Conservation (phyloP, 2,329 filamentous ascomycete species). For the Neurospora crassa region DNA sequence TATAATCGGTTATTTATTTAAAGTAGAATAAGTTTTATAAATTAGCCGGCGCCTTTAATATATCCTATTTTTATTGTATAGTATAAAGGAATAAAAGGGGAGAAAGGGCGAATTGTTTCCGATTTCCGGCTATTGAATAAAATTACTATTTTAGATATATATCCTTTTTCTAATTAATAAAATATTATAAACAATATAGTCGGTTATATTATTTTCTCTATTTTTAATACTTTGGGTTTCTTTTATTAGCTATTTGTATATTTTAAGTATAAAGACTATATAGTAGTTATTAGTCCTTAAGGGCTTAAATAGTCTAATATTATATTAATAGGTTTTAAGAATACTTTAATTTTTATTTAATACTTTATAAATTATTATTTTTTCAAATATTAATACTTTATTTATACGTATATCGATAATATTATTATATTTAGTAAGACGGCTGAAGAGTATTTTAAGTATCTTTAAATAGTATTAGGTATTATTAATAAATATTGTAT, state of each 20-base stretch:
- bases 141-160: no score
- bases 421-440: neutral
- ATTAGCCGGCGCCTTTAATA: no score
- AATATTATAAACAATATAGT: neutral
- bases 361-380: neutral
- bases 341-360: fast-evolving
- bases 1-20: no score
- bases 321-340: neutral
- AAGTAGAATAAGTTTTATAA: no score
- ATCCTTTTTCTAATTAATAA: no score
- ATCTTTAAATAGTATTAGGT: fast-evolving
- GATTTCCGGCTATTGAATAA: no score
- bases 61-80: no score
- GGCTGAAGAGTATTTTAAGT: fast-evolving
- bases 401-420: neutral
- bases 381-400: neutral
- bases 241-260: neutral
- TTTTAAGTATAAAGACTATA: neutral
- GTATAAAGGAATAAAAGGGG: no score
- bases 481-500: neutral
- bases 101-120: no score
- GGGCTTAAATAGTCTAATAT: no score
- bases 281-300: neutral
- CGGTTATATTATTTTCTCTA: neutral
- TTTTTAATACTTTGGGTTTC: fast-evolving